phyloP scores from a whole-genome alignment of 805 yeast species.

The Soucietia sequanensis region DNA sequence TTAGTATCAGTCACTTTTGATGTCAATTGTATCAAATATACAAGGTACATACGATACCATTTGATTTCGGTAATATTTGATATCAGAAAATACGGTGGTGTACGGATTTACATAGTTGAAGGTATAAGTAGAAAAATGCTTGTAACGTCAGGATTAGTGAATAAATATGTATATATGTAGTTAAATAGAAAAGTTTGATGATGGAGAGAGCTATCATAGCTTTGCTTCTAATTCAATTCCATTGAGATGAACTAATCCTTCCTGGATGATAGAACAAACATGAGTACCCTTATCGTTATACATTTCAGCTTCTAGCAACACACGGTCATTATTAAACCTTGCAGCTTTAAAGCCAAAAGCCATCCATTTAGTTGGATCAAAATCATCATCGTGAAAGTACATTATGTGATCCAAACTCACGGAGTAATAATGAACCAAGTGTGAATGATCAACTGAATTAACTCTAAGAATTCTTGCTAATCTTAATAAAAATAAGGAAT shows the following conservation, averaged over 20 bases:
- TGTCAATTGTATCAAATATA: too few species aligned
- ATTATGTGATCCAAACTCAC: constrained; percentile 67
- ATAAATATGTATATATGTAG: too few species aligned
- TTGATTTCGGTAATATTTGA: too few species aligned
- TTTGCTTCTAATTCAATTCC: constrained; percentile 18
- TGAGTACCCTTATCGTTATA: constrained; percentile 49
- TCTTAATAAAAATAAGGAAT: constrained; percentile 52
- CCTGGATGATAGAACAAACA: constrained; percentile 63
- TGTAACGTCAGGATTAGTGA: too few species aligned
- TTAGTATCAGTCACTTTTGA: too few species aligned
- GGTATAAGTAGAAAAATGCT: too few species aligned
- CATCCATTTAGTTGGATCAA: constrained; percentile 51
- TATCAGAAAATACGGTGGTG: too few species aligned
- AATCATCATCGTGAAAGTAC: constrained; percentile 59
- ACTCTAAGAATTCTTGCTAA: constrained; percentile 50
- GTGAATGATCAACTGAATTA: constrained; percentile 23
- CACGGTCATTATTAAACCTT: constrained; percentile 51
- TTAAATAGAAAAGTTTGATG: too few species aligned
- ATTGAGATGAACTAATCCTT: constrained; percentile 49
- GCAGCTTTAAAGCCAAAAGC: constrained; percentile 48
- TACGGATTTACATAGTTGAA: too few species aligned
- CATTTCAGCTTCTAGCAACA: constrained; percentile 58
- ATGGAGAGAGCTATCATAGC: too few species aligned
- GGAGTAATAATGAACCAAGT: constrained; percentile 38
- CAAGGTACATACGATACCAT: too few species aligned